These are phyloP conservation scores for Eucalyptus erythrocorys DNA, from an alignment of 345 rosid species.

Conservation along the genomic window DNA sequence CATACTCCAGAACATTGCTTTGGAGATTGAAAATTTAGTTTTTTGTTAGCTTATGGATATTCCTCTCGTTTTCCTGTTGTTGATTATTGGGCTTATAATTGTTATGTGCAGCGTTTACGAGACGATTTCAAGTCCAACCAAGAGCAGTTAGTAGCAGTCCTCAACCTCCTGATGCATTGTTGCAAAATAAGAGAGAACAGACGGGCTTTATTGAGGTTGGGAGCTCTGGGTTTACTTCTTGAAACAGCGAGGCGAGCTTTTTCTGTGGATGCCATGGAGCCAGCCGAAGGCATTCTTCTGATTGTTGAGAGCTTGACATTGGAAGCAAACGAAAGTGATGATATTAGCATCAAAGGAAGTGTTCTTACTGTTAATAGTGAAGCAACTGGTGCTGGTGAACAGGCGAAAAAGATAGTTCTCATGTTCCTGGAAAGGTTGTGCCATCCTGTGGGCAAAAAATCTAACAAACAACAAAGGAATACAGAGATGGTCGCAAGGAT, in stretches of 20 bases:
- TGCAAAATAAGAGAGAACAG: slow-evolving; percentile 96
- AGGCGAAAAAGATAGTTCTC: slow-evolving; percentile 94
- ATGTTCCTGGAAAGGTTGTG: slow-evolving; percentile 92
- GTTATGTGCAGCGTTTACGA: slow-evolving; percentile 46
- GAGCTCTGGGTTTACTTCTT: slow-evolving; percentile 91
- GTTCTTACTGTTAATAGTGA: slow-evolving; percentile 72
- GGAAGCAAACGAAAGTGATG: slow-evolving; percentile 93
- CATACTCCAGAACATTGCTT: not conserved
- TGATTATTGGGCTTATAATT: not conserved
- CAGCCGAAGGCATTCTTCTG: slow-evolving; percentile 96
- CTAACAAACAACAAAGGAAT: slow-evolving; percentile 95
- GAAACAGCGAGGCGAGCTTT: slow-evolving; percentile 97
- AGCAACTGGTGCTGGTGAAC: slow-evolving; percentile 81
- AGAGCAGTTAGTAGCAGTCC: slow-evolving; percentile 89
- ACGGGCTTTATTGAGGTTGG: slow-evolving; percentile 67
- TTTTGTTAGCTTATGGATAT: not conserved
- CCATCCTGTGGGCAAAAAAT: slow-evolving; percentile 87
- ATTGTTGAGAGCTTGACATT: slow-evolving; percentile 91
- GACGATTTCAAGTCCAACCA: slow-evolving; percentile 94
- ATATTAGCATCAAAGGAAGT: slow-evolving; percentile 64
- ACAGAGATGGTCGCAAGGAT: slow-evolving; percentile 99
- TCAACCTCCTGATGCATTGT: slow-evolving; percentile 91
- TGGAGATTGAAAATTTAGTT: not conserved
- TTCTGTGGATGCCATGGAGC: slow-evolving; percentile 98
- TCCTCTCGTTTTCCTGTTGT: not conserved